Evolutionary conservation across 2,329 filamentous ascomycete genomes (phyloP), one percentile per base, ranked within the genome.

Genomic region (Fusarium haematococcum): DNA sequence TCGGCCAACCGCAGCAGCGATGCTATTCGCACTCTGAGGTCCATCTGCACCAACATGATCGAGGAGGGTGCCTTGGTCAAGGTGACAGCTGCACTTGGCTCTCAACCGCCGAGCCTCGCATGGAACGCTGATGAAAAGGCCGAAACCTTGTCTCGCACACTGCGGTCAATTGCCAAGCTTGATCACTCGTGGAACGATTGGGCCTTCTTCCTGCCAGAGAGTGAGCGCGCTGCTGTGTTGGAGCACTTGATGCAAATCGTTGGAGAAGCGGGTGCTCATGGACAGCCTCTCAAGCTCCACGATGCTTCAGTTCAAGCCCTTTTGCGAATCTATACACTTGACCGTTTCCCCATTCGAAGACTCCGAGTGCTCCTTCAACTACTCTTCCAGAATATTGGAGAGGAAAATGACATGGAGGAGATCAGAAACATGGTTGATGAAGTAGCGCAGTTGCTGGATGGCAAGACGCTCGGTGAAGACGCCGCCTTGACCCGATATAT

Each of bases 31-130:
- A 88, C 90, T 2, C 85, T 93, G 8, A 84, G 87, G 59, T 86
- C 88, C 18, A 89, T 94, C n/a, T 88, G 92, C 65, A 87, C 88
- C 18, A 88, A 87, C 63, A 86, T 93, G 76, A 85, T 93, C 6
- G 87, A 89, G 30, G 86, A 89, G 43, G 90, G 90, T 3, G 84
- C 88, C 2, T 81, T 94, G 30, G 80, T 84, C n/a, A 80, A 82
- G 2, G 86, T 94, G n/a, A 87, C 88, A 0, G 75, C 83, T 6
- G 81, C 83, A 3, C 84, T 92, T 7, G 80, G 85, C 2, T 86
- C 81, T 1, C 83, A 85, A 56, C 85, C 92, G 0, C 84, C 92
- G 0, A 79, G 80, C 2, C 78, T 84, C 6, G 87, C 89, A 2
- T 93, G 92, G 89, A 81, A 82, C n/a, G 79, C 82, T 11, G 85